These are phyloP conservation scores for Loxodes magnus DNA, from an alignment of 73 alveolate species.

Conservation along the genomic window DNA sequence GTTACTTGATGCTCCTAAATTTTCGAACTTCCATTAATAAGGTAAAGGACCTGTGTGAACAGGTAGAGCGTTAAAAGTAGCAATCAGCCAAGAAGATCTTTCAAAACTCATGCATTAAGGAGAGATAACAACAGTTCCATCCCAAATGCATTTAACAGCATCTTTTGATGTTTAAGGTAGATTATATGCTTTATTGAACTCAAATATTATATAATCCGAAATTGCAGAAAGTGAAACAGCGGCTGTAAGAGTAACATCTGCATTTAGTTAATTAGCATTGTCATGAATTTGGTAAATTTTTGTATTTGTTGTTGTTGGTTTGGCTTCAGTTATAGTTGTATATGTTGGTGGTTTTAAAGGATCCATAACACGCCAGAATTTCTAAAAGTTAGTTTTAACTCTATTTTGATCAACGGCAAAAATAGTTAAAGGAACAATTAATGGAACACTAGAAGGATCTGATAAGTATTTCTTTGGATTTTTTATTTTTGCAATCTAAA, in stretches of 20 bases:
- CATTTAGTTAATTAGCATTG: background rate
- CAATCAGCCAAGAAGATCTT: background rate
- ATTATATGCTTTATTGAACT: constrained; percentile 7
- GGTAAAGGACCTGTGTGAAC: no score
- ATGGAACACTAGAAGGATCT: constrained; percentile 10
- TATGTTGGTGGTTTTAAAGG: constrained; percentile 5
- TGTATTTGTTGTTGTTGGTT: constrained; percentile 3
- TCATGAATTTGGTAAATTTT: background rate
- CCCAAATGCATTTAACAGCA: constrained; percentile 1
- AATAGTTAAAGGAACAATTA: background rate
- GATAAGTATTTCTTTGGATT: no score
- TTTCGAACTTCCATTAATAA: no score
- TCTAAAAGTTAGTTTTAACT: background rate
- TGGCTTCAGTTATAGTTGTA: background rate
- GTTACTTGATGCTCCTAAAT: no score
- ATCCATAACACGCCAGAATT: background rate
- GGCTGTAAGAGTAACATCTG: no score
- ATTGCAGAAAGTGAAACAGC: background rate
- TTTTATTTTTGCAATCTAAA: no score
- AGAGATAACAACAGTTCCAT: background rate
- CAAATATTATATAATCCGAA: constrained; percentile 1
- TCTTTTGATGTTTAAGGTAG: background rate
- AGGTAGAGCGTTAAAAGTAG: no score
- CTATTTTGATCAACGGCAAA: background rate
- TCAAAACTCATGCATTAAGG: background rate